Conservation (phyloP, 2,329 filamentous ascomycete species). For the Blastomyces emzantsi region DNA sequence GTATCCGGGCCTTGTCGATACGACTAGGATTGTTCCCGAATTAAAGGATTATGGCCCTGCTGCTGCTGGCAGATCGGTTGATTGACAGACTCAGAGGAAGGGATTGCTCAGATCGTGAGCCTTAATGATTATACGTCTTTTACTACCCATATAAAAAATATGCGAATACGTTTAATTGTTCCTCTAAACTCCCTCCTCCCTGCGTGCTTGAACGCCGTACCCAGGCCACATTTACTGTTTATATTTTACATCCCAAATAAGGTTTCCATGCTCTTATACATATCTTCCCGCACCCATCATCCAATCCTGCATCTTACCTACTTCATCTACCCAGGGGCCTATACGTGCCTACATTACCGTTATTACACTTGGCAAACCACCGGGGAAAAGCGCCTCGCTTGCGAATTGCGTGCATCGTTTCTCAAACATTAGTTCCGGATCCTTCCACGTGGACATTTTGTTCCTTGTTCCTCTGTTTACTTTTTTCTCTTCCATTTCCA, state of each 20-base stretch:
- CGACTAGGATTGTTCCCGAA: conserved; percentile 24
- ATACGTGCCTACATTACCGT: neutral
- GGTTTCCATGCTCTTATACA: neutral
- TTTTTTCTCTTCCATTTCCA: too few species aligned
- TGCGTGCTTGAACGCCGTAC: too few species aligned
- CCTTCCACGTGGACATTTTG: too few species aligned
- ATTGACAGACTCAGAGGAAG: neutral
- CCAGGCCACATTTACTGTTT: neutral
- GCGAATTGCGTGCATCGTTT: neutral
- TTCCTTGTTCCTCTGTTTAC: too few species aligned
- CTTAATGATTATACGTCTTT: neutral
- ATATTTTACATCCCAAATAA: neutral
- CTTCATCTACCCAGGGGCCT: neutral
- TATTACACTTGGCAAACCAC: neutral
- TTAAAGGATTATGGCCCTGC: neutral
- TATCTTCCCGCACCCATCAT: neutral
- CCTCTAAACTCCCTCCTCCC: neutral
- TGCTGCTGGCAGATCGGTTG: neutral
- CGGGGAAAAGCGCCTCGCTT: neutral
- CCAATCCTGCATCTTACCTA: neutral
- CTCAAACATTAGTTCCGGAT: neutral
- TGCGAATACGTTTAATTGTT: neutral
- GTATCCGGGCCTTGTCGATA: conserved; percentile 50
- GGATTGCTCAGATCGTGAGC: neutral
- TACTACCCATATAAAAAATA: neutral